Conservation (phyloP, 139 green algal species). For the Monoraphidium neglectum region DNA sequence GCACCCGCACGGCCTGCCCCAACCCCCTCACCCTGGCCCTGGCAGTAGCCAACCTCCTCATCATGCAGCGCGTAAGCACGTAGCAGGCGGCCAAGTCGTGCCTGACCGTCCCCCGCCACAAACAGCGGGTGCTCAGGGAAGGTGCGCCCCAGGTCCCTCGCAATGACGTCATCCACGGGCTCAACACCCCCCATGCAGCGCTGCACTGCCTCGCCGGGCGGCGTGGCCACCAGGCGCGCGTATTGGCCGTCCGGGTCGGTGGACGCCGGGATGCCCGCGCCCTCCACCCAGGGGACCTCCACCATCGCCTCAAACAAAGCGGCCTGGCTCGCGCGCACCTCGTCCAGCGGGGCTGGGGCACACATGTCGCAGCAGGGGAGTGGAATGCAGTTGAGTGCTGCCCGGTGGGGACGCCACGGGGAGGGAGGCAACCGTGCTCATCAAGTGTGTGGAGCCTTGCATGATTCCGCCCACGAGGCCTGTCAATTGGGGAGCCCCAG, state of each 20-base stretch:
- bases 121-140: constrained; percentile 95
- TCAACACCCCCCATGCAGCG: background rate
- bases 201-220: background rate
- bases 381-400: background rate
- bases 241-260: constrained; percentile 6
- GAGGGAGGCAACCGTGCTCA: background rate
- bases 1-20: background rate
- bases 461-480: background rate
- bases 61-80: constrained; percentile 89
- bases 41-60: constrained; percentile 81
- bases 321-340: constrained; percentile 16
- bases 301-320: constrained; percentile 64
- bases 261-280: background rate
- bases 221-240: constrained; percentile 15
- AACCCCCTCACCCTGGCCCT: constrained; percentile 69
- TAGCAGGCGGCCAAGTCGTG: constrained; percentile 74
- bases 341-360: constrained; percentile 4
- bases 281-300: constrained; percentile 42
- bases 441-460: background rate
- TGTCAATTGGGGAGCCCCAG: background rate
- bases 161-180: constrained; percentile 86
- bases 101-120: constrained; percentile 39
- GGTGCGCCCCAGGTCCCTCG: constrained; percentile 90
- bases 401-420: background rate
- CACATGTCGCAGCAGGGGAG: background rate